Base-by-base conservation (phyloP, 306 rosid species). In the Sophora flavescens region DNA sequence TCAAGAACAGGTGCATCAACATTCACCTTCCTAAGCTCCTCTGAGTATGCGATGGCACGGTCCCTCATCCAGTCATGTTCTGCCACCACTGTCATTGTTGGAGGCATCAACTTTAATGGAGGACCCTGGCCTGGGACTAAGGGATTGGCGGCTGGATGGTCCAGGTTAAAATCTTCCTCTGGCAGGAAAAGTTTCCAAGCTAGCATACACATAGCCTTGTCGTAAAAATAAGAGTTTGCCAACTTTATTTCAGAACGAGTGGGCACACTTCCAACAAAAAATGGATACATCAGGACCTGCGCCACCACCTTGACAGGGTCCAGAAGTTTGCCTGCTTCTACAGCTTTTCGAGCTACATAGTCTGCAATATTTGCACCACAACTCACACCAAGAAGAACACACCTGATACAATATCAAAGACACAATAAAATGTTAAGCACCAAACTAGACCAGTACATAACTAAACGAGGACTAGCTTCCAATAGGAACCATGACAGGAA, bases 61-160 rank as follows among this genome's bases (percentile, higher is more conserved):
- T 95, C 99, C 85, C 97, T 85, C 99, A 95, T 95, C 97, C 97
- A 95, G 72, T 92, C 99, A 42, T 67, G 97, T 80, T 95, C 97
- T 11, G 99, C 99, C 68, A 92, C 97, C 26, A 95, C 91, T 36
- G 97, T 92, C 64, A 92, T 82, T 54, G 99, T 92, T 4, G 97
- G 99, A 44, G 99, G 99, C 97, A 92, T 92, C 68, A 71, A 87
- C 78, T 89, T 92, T 63, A 95, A 74, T 82, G 97, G 92, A 39
- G 93, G 99, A 4, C 91, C 88, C 64, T 87, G 82, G 54, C 85
- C 87, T 15, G 92, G 88, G 77, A 87, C 77, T 8, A 95, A 90
- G 44, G 97, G 99, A 81, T 92, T 95, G 50, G 99, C 97, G 0
- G 92, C 96, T 48, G 91, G 93, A 81, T 95, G 99, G 65, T 95